Evolutionary conservation across 495 filamentous ascomycete genomes (phyloP).

Genomic region (Hyaloscypha finlandica): DNA sequence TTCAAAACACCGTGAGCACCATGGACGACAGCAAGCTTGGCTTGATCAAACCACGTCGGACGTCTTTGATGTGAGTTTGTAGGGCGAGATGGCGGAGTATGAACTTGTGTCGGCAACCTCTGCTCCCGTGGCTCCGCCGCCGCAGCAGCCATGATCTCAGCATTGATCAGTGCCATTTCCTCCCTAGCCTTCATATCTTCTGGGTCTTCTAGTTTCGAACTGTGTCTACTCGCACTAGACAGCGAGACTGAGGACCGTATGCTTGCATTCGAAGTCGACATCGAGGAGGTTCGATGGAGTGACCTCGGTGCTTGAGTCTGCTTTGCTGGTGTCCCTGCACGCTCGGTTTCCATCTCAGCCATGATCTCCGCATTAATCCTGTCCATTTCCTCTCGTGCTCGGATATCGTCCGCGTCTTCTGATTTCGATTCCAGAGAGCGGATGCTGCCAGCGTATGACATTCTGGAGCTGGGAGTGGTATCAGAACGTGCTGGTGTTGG

Average conservation of each 20-base stretch:
- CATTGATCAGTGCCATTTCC: slow-evolving; percentile 4
- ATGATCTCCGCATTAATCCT: slow-evolving; percentile 2
- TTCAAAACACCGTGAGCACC: background rate
- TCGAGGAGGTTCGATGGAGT: background rate
- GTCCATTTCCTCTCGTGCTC: slow-evolving; percentile 2
- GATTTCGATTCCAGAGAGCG: background rate
- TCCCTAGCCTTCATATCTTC: background rate
- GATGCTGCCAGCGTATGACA: slow-evolving; percentile 1
- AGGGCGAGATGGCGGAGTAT: background rate
- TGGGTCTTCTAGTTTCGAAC: background rate
- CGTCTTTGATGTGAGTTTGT: background rate
- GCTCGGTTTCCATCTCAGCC: background rate
- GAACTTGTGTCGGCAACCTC: background rate
- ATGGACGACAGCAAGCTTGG: background rate
- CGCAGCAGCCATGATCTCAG: slow-evolving; percentile 1
- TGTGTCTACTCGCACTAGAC: background rate
- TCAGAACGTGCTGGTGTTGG: slow-evolving; percentile 3
- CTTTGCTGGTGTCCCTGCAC: background rate
- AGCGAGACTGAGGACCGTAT: background rate
- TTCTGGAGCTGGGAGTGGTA: background rate
- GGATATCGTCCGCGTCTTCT: slow-evolving; percentile 2
- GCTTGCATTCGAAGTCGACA: background rate
- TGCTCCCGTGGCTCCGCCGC: background rate
- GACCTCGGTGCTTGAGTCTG: background rate
- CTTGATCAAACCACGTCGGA: background rate